A percentile compares a stretch with the other conserved stretches of the same genome.
These are phyloP conservation scores for Balakata baccata DNA, from an alignment of 345 rosid species.

Conservation along the genomic window DNA sequence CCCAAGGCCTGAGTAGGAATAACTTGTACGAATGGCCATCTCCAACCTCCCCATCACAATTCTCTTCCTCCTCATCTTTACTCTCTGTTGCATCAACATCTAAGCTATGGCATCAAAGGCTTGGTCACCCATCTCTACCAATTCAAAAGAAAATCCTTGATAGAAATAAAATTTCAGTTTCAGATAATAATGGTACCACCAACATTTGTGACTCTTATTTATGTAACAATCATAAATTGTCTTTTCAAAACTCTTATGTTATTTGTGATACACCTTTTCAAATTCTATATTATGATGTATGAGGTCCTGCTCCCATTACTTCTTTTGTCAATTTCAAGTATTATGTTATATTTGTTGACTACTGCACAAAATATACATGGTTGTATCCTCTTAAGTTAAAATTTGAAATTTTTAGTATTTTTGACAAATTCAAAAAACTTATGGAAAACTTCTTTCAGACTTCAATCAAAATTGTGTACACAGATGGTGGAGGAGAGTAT, in stretches of 20 bases:
- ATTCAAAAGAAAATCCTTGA: not conserved
- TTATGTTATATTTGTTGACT: not conserved
- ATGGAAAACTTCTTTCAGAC: not conserved
- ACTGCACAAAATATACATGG: not conserved
- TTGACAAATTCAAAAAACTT: not conserved
- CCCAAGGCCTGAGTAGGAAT: not conserved
- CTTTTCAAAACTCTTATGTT: not conserved
- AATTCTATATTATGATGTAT: no score
- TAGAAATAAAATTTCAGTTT: not conserved
- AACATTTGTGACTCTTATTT: not conserved
- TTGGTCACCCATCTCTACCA: not conserved
- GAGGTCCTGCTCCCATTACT: not conserved
- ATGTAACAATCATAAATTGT: not conserved
- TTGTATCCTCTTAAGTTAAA: slow-evolving; percentile 1
- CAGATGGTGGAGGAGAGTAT: not conserved
- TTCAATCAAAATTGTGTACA: not conserved
- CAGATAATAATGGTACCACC: no score
- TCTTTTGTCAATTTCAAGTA: not conserved
- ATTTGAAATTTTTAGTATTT: not conserved
- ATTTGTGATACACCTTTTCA: not conserved
- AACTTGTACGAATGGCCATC: slow-evolving; percentile 1
- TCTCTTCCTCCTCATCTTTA: no score
- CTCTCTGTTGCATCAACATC: not conserved
- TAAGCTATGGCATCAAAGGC: not conserved
- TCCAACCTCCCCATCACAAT: not conserved